Evolutionary conservation across 495 filamentous ascomycete genomes (phyloP).

Genomic region (Lasiosphaeria ovina): DNA sequence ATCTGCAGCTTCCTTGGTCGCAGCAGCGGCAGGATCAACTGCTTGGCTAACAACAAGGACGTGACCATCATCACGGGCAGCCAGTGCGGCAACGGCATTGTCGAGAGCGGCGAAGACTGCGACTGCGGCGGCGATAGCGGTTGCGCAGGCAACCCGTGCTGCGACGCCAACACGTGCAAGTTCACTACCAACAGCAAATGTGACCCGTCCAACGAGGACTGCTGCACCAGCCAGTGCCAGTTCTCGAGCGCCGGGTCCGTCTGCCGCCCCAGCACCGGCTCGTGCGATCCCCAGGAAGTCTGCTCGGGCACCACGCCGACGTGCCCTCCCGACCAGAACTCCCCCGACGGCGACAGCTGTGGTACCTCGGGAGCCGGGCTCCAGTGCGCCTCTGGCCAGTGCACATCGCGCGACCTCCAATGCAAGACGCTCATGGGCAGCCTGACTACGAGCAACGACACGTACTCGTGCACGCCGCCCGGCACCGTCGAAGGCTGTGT

Average conservation of each 20-base stretch:
- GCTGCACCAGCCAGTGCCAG: conserved; percentile 74
- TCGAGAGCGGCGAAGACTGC: conserved; percentile 90
- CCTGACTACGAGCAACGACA: conserved; percentile 72
- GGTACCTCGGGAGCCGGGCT: conserved; percentile 56
- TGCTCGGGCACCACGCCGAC: conserved; percentile 71
- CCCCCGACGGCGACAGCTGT: conserved; percentile 68
- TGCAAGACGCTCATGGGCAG: conserved; percentile 84
- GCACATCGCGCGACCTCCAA: conserved; percentile 87
- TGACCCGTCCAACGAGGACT: conserved; percentile 88
- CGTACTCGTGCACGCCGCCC: conserved; percentile 70
- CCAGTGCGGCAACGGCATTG: conserved; percentile 95
- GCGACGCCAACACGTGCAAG: conserved; percentile 83
- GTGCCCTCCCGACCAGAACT: conserved; percentile 70
- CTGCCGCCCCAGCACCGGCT: conserved; percentile 74
- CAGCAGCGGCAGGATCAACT: conserved; percentile 71
- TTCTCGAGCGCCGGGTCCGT: conserved; percentile 63
- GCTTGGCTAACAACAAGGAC: conserved; percentile 77
- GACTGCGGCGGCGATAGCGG: conserved; percentile 79
- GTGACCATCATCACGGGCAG: conserved; percentile 82
- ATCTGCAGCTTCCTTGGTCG: conserved; percentile 87
- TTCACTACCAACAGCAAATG: conserved; percentile 76
- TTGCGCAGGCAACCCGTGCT: conserved; percentile 77
- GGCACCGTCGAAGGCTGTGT: conserved; percentile 54
- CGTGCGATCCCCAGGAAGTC: conserved; percentile 79
- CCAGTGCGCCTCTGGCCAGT: conserved; percentile 90